Evolutionary conservation across 2,329 filamentous ascomycete genomes (phyloP), one percentile per base, ranked within the genome.

Genomic region (Calonectria leucothoes): DNA sequence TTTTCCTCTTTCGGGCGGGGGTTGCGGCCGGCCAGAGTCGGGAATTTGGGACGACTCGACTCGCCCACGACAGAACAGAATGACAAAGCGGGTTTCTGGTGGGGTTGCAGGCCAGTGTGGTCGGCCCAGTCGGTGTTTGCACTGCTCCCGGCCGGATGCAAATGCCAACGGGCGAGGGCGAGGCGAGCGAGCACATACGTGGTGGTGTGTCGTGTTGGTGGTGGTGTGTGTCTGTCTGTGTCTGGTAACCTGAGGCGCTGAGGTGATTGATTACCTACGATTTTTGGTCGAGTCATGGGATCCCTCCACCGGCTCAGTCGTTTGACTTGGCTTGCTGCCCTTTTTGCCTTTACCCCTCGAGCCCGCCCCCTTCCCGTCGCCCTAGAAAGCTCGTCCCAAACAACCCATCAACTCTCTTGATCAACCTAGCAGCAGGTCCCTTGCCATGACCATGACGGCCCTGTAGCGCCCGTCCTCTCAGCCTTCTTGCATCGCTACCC

Each of bases 1-100:
- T 55, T 82, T 83, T 74, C 82, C 82, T 70, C 59, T 82, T 83
- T 80, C 66, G 79, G 82, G 67, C 29, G 68, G 74, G 69, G 69
- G 73, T 63, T 65, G 71, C 65, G 69, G 72, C 75, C 77, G 76
- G 76, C 69, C 73, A 57, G 72, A 73, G 77, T 76, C 75, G 78
- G 77, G 59, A 64, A 64, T 45, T 64, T 45, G 25, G 39, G 65
- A 52, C 59, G 63, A 37, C 51, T n/a, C 52, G 23, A 61, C 27
- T 29, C 33, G 67, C 29, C 29, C 48, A 52, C 37, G 35, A 33
- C 48, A 63, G 66, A 49, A 39, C 57, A 65, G 66, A 55, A 57
- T 42, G 70, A 59, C 65, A 67, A 52, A 52, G 42, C 45, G 66
- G 39, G 35, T 59, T 61, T n/a, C n/a, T 67, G 49, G 39, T 61